Base-by-base conservation (phyloP, 1,284 basidiomycete genomes). In the Boletus smithii region DNA sequence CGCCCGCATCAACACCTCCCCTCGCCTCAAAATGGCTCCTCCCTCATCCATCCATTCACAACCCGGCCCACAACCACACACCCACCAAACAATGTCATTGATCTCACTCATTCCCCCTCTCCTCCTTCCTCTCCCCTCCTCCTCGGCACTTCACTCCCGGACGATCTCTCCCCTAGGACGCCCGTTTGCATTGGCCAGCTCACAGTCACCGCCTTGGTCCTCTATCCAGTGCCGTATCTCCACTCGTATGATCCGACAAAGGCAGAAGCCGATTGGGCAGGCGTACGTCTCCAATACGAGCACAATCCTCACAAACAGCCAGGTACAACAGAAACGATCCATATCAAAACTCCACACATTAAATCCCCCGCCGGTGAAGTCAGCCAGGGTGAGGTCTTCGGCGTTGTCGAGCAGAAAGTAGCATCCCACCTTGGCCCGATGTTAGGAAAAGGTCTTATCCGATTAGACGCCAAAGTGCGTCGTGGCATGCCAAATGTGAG, bases 121-220 rank as follows among this genome's bases (percentile, higher is more conserved):
- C 84, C 85, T 2, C 80, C 83, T 14, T 77, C 85, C 4, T 62
- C 64, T 11, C 59, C 68, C 13, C 51, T 55, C 23, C 60, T 58
- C 51, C 46, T 61, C 51, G 38, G 50, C 54, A 38, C 58, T 24
- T 13, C 60, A 13, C 63, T 80, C 6, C 75, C 75, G 11, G 68
- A 69, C 9, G 79, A 85, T 44, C 67, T 88, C 18, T 74, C 83
- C 10, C 83, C 82, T 9, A 87, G 83, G 69, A 87, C 85, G 0
- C 85, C 87, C 11, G 80, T 95, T 38, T 95, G 93, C 65, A 94
- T 97, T 48, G 93, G 93, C 3, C 86, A 90, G 45, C 73, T 97
- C 41, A 75, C 77, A 34, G 85, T 85, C 8, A 88, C 85, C 13
- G 91, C 90, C 4, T 78, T 95, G 38, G 84, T 95, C 46, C 74